phyloP scores from a whole-genome alignment of 345 rosid species.

The Melaleuca quinquenervia region DNA sequence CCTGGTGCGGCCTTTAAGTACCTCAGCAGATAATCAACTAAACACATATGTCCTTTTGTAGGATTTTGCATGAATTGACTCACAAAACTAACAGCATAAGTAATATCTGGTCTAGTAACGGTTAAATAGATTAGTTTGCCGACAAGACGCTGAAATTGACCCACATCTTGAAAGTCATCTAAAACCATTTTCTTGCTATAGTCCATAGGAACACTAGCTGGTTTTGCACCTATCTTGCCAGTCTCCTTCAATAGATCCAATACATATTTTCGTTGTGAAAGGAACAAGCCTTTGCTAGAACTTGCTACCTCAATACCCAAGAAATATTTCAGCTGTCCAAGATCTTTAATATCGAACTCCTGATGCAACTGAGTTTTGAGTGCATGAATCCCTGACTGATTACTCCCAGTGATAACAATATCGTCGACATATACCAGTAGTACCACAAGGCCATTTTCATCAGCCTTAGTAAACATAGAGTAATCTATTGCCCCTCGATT shows the following conservation, averaged over 20 bases:
- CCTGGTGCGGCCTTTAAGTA: background rate
- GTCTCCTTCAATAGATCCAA: background rate
- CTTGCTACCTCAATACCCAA: background rate
- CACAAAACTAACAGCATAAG: background rate
- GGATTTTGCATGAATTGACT: background rate
- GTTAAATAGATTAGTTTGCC: background rate
- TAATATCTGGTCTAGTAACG: background rate
- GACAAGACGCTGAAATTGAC: accelerated
- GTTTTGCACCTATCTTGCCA: background rate
- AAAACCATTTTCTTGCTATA: background rate
- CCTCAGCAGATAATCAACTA: background rate
- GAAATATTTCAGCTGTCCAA: background rate
- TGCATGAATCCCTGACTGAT: background rate
- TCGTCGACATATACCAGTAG: background rate
- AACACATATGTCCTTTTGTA: background rate
- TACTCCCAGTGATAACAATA: background rate
- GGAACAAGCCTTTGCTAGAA: background rate
- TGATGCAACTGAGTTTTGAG: accelerated
- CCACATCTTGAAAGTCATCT: background rate
- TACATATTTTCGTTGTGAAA: background rate
- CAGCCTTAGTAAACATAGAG: too few species aligned
- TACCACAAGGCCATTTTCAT: background rate
- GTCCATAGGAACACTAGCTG: background rate
- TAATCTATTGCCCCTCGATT: too few species aligned
- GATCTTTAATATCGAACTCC: background rate